Percentiles rank a stretch among this genome's conserved stretches.
Evolutionary conservation across 2,329 filamentous ascomycete species (phyloP).

Genomic region (Fusarium sp.): DNA sequence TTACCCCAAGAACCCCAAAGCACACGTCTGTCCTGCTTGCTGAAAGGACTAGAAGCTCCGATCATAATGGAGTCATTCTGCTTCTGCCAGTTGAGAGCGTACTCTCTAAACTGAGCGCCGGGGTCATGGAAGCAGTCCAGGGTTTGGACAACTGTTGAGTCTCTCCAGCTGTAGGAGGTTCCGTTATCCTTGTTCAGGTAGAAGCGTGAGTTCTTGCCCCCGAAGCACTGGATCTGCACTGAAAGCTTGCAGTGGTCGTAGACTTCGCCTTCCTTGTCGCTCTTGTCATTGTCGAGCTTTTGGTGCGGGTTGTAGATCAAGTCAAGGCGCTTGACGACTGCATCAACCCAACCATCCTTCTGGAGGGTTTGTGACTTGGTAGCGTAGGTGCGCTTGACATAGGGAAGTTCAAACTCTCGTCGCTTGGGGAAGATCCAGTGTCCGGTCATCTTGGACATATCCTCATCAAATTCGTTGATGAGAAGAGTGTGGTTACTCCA

Average conservation of each 20-base stretch:
- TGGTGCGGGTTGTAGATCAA: constrained; percentile 40
- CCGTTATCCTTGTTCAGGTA: constrained; percentile 59
- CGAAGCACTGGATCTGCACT: constrained; percentile 62
- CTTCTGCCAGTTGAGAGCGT: constrained; percentile 60
- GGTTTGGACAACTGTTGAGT: constrained; percentile 57
- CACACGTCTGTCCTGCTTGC: constrained; percentile 56
- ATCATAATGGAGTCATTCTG: constrained; percentile 56
- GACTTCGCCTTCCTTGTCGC: constrained; percentile 30
- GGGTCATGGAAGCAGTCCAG: constrained; percentile 63
- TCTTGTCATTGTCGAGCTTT: constrained; percentile 18
- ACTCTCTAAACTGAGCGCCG: constrained; percentile 46
- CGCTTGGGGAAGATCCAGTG: constrained; percentile 63
- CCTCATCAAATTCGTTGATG: constrained; percentile 54
- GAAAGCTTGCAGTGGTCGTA: constrained; percentile 60
- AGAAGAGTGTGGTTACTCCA: constrained; percentile 40
- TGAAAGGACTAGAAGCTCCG: constrained; percentile 53
- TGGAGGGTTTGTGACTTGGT: constrained; percentile 60
- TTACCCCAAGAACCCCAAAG: constrained; percentile 59
- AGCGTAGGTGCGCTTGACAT: constrained; percentile 62
- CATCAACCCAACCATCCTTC: constrained; percentile 57
- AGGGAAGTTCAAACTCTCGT: constrained; percentile 64
- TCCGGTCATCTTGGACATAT: constrained; percentile 62
- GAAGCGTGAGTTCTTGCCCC: constrained; percentile 61
- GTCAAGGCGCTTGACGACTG: constrained; percentile 31
- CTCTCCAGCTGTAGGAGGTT: constrained; percentile 64